Evolutionary conservation across 2,329 filamentous ascomycete genomes (phyloP).

Genomic region (Grosmannia clavigera): DNA sequence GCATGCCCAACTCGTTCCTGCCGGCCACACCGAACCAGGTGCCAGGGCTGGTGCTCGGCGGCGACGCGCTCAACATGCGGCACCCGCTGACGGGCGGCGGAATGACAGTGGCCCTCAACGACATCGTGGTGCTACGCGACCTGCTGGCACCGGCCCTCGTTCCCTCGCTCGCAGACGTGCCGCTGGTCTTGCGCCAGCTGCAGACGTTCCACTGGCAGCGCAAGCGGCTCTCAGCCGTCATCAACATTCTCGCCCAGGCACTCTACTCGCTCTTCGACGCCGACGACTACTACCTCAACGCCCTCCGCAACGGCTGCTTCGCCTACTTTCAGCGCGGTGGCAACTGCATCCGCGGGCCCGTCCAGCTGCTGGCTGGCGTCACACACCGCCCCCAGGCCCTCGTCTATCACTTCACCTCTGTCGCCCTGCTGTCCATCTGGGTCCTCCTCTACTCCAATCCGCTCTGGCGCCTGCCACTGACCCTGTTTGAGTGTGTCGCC

Average conservation of each 20-base stretch:
- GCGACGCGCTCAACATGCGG: slow-evolving; percentile 98
- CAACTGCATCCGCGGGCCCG: slow-evolving; percentile 54
- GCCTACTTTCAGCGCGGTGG: slow-evolving; percentile 72
- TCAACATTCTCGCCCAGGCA: slow-evolving; percentile 96
- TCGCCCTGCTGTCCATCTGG: neutral
- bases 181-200: slow-evolving; percentile 56
- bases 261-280: slow-evolving; percentile 88
- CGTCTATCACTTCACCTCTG: slow-evolving; percentile 22
- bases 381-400: slow-evolving; percentile 50
- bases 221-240: slow-evolving; percentile 71
- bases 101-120: slow-evolving; percentile 96
- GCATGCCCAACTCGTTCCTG: slow-evolving; percentile 94
- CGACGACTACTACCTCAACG: slow-evolving; percentile 60
- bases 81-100: slow-evolving; percentile 93
- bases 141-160: slow-evolving; percentile 60
- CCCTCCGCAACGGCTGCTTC: slow-evolving; percentile 85
- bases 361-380: slow-evolving; percentile 45
- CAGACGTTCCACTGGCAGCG: slow-evolving; percentile 73
- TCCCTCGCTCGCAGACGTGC: slow-evolving; percentile 55
- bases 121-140: slow-evolving; percentile 65
- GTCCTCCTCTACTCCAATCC: slow-evolving; percentile 19
- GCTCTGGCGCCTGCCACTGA: slow-evolving; percentile 37
- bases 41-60: slow-evolving; percentile 35
- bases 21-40: slow-evolving; percentile 38
- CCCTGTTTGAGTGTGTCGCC: slow-evolving; percentile 50